These are phyloP conservation scores for Gracilariopsis chorda DNA, from an alignment of 23 red algal species.

Conservation along the genomic window DNA sequence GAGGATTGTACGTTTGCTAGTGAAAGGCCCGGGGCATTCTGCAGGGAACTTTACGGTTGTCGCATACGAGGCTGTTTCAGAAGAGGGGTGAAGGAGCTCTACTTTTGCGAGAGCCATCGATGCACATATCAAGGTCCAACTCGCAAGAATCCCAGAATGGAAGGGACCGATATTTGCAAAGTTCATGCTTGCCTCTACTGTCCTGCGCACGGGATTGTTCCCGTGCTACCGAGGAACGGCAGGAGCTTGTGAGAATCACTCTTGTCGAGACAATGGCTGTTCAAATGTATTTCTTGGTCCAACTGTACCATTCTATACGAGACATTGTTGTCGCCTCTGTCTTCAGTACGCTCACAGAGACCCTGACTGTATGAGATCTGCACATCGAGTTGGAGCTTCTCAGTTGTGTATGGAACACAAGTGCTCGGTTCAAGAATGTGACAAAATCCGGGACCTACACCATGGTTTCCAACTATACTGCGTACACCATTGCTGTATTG, in stretches of 20 bases:
- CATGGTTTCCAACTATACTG: not conserved
- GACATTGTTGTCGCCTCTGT: conserved; percentile 7
- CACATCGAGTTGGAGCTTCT: not conserved
- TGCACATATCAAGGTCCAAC: not conserved
- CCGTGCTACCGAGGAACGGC: not conserved
- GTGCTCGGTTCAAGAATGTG: not conserved
- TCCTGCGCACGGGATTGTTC: not conserved
- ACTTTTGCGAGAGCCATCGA: not conserved
- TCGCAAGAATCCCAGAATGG: not conserved
- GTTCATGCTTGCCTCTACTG: conserved; percentile 13
- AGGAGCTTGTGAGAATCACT: conserved; percentile 22
- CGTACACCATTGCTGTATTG: not conserved
- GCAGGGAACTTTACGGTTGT: not conserved
- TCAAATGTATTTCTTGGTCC: not conserved
- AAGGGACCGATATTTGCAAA: not conserved
- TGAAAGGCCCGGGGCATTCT: not conserved
- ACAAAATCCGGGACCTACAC: not conserved
- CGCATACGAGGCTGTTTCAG: not conserved
- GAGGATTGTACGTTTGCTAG: conserved; percentile 8
- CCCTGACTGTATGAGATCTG: not conserved
- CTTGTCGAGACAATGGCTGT: not conserved
- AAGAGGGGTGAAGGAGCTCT: not conserved
- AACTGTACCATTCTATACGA: not conserved
- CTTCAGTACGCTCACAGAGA: not conserved
- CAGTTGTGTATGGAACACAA: conserved; percentile 11